phyloP scores from a whole-genome alignment of 345 rosid species.

The Gossypium mustelinum region DNA sequence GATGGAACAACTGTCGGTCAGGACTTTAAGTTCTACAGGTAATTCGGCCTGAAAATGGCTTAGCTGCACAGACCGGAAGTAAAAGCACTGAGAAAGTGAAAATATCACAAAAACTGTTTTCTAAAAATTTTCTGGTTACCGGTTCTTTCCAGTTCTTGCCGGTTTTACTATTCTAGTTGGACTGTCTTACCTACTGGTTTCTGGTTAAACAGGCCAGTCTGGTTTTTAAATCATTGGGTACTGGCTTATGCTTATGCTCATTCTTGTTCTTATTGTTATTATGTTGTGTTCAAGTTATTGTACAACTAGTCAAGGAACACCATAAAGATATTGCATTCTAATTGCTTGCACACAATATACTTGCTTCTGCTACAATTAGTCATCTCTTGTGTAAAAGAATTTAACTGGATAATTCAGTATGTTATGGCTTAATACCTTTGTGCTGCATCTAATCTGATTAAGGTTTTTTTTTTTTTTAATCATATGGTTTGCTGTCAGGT shows the following conservation, averaged over 20 bases:
- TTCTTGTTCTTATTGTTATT: background rate
- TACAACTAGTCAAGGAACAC: background rate
- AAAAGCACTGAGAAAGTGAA: too few relatives aligned
- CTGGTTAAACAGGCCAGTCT: too few relatives aligned
- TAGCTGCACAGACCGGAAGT: too few relatives aligned
- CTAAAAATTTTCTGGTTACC: too few relatives aligned
- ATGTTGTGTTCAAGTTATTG: background rate
- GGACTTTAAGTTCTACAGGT: too few relatives aligned
- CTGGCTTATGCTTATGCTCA: background rate
- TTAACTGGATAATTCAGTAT: slow-evolving; percentile 1
- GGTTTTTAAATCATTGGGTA: background rate
- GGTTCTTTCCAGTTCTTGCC: too few relatives aligned
- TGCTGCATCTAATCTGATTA: slow-evolving; percentile 7
- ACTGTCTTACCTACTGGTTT: too few relatives aligned
- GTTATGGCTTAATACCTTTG: background rate
- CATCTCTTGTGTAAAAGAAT: background rate
- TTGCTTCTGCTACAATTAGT: background rate
- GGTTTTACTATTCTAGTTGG: too few relatives aligned
- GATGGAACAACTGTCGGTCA: too few relatives aligned
- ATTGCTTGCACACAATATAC: background rate
- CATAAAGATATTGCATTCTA: background rate
- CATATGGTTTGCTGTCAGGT: slow-evolving; percentile 46
- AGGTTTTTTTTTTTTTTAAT: background rate
- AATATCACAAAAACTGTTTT: too few relatives aligned
- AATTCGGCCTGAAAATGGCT: too few relatives aligned